phyloP scores from a whole-genome alignment of 495 filamentous ascomycete genomes.

The Hyphodiscus hymeniophilus region DNA sequence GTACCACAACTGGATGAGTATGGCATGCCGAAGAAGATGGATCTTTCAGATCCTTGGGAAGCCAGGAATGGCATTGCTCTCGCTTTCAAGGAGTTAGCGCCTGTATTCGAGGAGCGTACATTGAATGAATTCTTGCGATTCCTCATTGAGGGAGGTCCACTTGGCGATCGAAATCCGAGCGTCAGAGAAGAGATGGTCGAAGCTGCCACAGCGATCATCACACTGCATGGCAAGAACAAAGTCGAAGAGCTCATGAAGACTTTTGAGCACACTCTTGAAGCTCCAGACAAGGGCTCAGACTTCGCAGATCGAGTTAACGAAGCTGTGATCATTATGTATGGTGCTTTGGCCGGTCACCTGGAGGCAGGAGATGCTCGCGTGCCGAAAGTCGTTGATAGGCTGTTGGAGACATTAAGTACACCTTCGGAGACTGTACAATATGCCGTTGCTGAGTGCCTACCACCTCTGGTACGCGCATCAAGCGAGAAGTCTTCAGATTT shows the following conservation, averaged over 20 bases:
- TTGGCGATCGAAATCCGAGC: slow-evolving; percentile 66
- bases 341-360: slow-evolving; percentile 82
- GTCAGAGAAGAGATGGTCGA: slow-evolving; percentile 92
- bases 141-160: slow-evolving; percentile 72
- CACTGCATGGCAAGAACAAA: slow-evolving; percentile 64
- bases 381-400: slow-evolving; percentile 71
- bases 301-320: slow-evolving; percentile 84
- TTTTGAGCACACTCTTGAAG: slow-evolving; percentile 76
- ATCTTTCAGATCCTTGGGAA: slow-evolving; percentile 84
- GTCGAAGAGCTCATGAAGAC: slow-evolving; percentile 89
- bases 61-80: slow-evolving; percentile 77
- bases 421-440: slow-evolving; percentile 97
- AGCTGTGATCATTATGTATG: slow-evolving; percentile 94
- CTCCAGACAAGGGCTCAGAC: slow-evolving; percentile 68
- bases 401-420: slow-evolving; percentile 80
- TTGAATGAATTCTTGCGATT: slow-evolving; percentile 75
- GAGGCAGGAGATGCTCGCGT: slow-evolving; percentile 74
- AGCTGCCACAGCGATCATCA: slow-evolving; percentile 73
- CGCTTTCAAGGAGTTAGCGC: slow-evolving; percentile 73
- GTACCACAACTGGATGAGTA: slow-evolving; percentile 79
- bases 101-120: slow-evolving; percentile 54
- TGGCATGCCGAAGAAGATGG: slow-evolving; percentile 82
- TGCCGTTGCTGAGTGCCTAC: slow-evolving; percentile 87
- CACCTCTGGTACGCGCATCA: slow-evolving; percentile 75
- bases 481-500: slow-evolving; percentile 70